Evolutionary conservation across 176 grass and related monocot species (phyloP).

Genomic region (Oryza rufipogon): DNA sequence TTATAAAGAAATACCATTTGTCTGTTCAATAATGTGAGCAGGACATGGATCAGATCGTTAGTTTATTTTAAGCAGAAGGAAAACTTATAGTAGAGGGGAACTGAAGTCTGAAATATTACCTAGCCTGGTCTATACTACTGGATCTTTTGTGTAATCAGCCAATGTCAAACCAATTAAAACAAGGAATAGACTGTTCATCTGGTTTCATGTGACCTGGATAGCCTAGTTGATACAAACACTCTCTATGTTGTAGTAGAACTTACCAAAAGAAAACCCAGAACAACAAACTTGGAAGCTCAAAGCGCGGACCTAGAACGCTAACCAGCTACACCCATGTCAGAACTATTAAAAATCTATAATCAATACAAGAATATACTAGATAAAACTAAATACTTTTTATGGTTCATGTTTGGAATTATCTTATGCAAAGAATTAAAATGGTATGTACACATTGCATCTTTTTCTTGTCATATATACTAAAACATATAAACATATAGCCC

Average conservation of each 20-base stretch:
- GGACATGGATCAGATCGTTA: neutral
- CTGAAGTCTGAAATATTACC: too few relatives aligned
- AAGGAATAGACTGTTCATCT: neutral
- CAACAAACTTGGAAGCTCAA: neutral
- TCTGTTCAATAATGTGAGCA: neutral
- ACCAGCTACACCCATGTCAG: neutral
- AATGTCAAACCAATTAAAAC: neutral
- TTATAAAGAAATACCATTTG: neutral
- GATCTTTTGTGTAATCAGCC: too few relatives aligned
- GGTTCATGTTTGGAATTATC: neutral
- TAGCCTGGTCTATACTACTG: too few relatives aligned
- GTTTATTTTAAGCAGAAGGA: neutral
- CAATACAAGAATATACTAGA: constrained; percentile 6
- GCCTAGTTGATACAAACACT: neutral
- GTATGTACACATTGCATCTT: neutral
- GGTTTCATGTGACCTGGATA: neutral
- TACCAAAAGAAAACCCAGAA: neutral
- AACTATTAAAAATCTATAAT: constrained; percentile 5
- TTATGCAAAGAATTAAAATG: neutral
- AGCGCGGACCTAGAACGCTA: neutral
- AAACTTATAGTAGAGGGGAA: neutral
- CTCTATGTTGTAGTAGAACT: neutral
- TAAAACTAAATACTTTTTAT: neutral
- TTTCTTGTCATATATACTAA: neutral
- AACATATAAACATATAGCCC: neutral